Evolutionary conservation across 1,284 basidiomycete genomes (phyloP), one percentile per base, ranked within the genome.

Genomic region (Ceratorhiza oryzae-sativae): DNA sequence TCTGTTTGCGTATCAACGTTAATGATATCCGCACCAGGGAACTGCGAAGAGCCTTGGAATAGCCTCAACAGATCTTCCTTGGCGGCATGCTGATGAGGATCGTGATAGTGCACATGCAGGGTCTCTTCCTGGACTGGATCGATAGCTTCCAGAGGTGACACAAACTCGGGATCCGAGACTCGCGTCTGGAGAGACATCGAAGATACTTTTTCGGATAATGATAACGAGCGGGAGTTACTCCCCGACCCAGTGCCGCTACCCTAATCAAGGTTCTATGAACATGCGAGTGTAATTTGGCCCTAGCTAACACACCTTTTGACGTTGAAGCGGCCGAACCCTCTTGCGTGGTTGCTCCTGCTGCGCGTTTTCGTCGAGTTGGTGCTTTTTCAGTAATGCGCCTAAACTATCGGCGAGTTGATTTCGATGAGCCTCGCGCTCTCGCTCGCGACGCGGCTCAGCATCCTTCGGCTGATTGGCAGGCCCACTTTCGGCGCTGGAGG

Each of bases 1-100:
- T 68, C 63, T 8, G 63, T 68, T 34, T 68, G 63, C 18, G 63
- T 68, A 30, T 55, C 51, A 18, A 68, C 4, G 18, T 55, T 27
- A 39, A 68, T 41, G 18, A 68, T 32, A 1, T 68, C 63, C 20
- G 23, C 23, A 12, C 46, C 63, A 2, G 45, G 41, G 15, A 56
- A 49, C 30, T 68, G 63, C 6, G 63, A 68, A 6, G 63, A 68
- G 5, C 63, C 63, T 18, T 68, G 51, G 2, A 68, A 27, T n/a
- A 68, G 51, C 39, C 39, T 55, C 13, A 49, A 30, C 30, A 72
- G 42, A 13, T 34, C 30, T 65, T 68, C 58, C 71, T 59, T 72
- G 20, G 53, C 71, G 13, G 71, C 71, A 13, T 48, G 41, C 30
- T 72, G 62, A n/a, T 62, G 55, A 6, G 71, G 71, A 27, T 72